A percentile compares a stretch with the other conserved stretches of the same genome.
These are phyloP conservation scores for Rubia yunnanensis DNA, from an alignment of 257 asterid genomes.

Conservation along the genomic window DNA sequence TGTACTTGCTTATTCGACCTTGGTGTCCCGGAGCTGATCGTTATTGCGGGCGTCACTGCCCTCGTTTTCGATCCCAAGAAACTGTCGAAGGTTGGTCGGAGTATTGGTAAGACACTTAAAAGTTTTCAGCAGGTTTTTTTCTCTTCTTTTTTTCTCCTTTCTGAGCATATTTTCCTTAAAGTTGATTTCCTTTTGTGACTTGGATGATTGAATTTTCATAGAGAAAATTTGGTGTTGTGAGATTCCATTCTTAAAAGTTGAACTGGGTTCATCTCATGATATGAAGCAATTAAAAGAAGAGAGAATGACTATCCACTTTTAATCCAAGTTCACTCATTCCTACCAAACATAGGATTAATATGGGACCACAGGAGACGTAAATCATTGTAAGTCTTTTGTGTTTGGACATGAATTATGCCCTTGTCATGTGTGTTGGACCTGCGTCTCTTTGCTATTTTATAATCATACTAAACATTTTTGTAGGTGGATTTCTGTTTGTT, in stretches of 20 bases:
- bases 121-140: slow-evolving; percentile 81
- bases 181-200: background rate
- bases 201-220: background rate
- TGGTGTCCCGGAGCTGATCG: slow-evolving; percentile 86
- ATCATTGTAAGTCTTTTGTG: slow-evolving; percentile 65
- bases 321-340: background rate
- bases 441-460: no score
- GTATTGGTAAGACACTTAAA: slow-evolving; percentile 82
- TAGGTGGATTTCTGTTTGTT: slow-evolving; percentile 99
- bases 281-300: background rate
- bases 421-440: no score
- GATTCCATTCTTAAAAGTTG: background rate
- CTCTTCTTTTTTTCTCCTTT: no score
- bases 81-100: slow-evolving; percentile 78
- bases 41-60: slow-evolving; percentile 73
- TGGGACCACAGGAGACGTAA: slow-evolving; percentile 88
- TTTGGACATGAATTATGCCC: background rate
- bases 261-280: background rate
- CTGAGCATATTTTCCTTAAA: background rate
- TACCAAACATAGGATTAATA: slow-evolving; percentile 50
- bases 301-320: background rate
- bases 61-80: slow-evolving; percentile 79
- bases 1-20: slow-evolving; percentile 75
- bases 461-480: slow-evolving; percentile 9
- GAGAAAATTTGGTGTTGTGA: background rate